Evolutionary conservation across 2,329 filamentous ascomycete genomes (phyloP), one percentile per base, ranked within the genome.

Genomic region (Colletotrichum cereale): DNA sequence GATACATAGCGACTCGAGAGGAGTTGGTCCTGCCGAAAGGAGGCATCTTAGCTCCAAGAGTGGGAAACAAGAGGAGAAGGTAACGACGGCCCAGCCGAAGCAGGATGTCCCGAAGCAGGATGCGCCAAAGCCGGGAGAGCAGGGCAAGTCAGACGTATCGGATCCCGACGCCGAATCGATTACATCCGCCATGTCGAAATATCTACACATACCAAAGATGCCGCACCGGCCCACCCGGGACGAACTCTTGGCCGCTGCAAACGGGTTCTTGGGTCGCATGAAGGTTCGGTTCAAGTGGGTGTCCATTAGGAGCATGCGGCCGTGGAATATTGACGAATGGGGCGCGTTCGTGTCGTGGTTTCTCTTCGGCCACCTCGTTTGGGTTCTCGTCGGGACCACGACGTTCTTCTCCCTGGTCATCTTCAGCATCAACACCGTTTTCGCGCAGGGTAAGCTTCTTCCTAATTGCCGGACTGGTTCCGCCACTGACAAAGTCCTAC

Each of bases 251-350:
- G 92, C 93, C 26, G 96, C 96, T 5, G 95, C 96, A 44, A 98
- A 91, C 29, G 95, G 95, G 1, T 98, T 98, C 80, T 96, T 94
- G 91, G 92, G 97, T 73, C 90, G 96, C 60, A 82, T 98, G 55
- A 94, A 92, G 78, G 93, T 98, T 31, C 92, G 95, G 50, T 97
- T 98, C 84, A 99, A 99, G 82, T 99, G 96, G 96, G 92, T 96
- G 77, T 97, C 96, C 2, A 99, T 99, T 77, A 88, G 95, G 78
- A 97, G 95, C 79, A 93, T 93, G 80, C 89, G 96, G 47, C 96
- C 96, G 0, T 99, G 96, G 89, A 99, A 97, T 80, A 89, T 92
- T 29, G 96, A 99, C 80, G 96, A 99, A 83, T 98, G 97, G 86
- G 93, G 95, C 56, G 96, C 96, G 5, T 96, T 99, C 74, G 90